Evolutionary conservation across 2,329 filamentous ascomycete species (phyloP).

Genomic region (Didymella glomerata): DNA sequence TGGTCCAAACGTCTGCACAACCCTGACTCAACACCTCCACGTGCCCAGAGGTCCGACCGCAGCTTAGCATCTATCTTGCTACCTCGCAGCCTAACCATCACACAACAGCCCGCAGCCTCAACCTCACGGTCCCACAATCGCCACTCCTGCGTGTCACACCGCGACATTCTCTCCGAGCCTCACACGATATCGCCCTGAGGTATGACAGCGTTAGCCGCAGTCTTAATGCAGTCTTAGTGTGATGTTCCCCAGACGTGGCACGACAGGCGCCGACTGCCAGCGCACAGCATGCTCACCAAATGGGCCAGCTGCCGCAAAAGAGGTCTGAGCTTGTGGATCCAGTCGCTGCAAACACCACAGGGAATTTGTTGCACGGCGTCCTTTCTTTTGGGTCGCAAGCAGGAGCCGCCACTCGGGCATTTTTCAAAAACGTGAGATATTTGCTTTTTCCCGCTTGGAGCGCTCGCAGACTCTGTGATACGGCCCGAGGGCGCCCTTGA

Average conservation of each 20-base stretch:
- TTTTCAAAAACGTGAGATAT: slow-evolving; percentile 9
- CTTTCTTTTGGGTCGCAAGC: slow-evolving; percentile 6
- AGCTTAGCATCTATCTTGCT: background rate
- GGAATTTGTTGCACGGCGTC: slow-evolving; percentile 14
- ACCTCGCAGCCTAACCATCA: slow-evolving; percentile 3
- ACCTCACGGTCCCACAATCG: slow-evolving; percentile 5
- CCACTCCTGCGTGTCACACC: slow-evolving; percentile 26
- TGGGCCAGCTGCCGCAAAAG: slow-evolving; percentile 15
- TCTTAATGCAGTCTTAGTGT: slow-evolving; percentile 27
- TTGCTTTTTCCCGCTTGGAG: slow-evolving; percentile 14
- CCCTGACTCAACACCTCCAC: slow-evolving; percentile 15
- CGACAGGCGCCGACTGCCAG: slow-evolving; percentile 38
- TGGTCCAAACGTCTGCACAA: background rate
- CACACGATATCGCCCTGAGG: slow-evolving; percentile 29
- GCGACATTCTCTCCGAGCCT: slow-evolving; percentile 30
- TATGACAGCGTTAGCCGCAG: slow-evolving; percentile 20
- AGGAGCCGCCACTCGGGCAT: slow-evolving; percentile 11
- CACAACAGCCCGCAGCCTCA: slow-evolving; percentile 13
- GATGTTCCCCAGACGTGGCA: slow-evolving; percentile 39
- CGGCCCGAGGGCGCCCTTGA: slow-evolving; percentile 3
- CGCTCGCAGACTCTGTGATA: slow-evolving; percentile 1
- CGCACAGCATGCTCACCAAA: slow-evolving; percentile 29
- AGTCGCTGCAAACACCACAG: slow-evolving; percentile 23
- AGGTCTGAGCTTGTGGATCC: slow-evolving; percentile 14
- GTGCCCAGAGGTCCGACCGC: slow-evolving; percentile 7